Base-by-base conservation (phyloP, 371 early-diverging fungal genomes). In the Syncephalastrum contaminatum region DNA sequence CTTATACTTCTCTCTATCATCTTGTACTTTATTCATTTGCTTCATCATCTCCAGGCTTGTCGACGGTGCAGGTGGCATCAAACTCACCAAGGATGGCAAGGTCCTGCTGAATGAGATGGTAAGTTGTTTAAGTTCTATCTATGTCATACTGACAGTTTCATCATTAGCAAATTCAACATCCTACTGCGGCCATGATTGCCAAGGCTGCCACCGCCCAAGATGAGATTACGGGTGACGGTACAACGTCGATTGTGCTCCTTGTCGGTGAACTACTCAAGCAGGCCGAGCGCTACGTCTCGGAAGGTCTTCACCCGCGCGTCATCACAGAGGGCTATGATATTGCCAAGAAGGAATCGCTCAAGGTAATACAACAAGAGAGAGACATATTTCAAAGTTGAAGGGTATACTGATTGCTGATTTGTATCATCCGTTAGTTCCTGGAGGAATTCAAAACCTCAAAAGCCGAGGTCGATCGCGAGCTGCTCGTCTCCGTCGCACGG, bases 111-210 rank as follows among this genome's bases (percentile, higher is more conserved):
- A 83, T 66, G 99, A 99, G 80, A 98, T 99, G 93, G 95, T 93
- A 83, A 24, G 21, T 51, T n/a, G n/a, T n/a, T n/a, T n/a, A n/a
- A n/a, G n/a, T n/a, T n/a, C n/a, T n/a, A n/a, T 22, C 18, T 47
- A 2, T 15, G 48, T 15, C 7, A 18, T 18, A n/a, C 25, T 51
- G 44, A 50, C 15, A 50, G 22, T 22, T 39, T 25, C 8, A 51
- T 51, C 43, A 22, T 59, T 48, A 94, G 94, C 98, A 98, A 95
- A 98, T 99, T 75, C 97, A 97, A 85, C 97, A 99, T 80, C 99
- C 99, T 20, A 99, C 99, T 6, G 98, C 99, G 43, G 92, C 95
- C 54, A 96, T 99, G 93, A 97, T 99, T 67, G 99, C 99, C 24
- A 91, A 98, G 53, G 95, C 99, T 30, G 99, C 99, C 10, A 93